A percentile compares a stretch with the other conserved stretches of the same genome.
Evolutionary conservation across 768 basidiomycete species (phyloP).

Genomic region (Tylopilus felleus): DNA sequence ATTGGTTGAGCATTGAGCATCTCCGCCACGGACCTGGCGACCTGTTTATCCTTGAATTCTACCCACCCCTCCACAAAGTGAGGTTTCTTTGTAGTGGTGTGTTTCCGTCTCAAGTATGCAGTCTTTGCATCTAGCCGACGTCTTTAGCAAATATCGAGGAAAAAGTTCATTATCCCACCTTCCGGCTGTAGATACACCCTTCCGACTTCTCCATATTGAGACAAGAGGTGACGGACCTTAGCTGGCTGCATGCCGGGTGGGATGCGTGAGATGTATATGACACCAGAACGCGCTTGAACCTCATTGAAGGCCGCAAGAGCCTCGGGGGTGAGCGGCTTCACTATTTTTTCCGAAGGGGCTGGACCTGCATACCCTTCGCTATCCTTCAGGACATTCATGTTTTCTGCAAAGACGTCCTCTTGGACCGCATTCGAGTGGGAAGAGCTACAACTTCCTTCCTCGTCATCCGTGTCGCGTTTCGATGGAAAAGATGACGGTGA

Average conservation of each 20-base stretch:
- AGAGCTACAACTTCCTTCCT: not conserved
- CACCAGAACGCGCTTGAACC: conserved; percentile 73
- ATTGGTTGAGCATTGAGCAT: conserved; percentile 97
- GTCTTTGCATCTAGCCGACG: conserved; percentile 66
- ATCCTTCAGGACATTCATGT: conserved; percentile 42
- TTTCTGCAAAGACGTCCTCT: conserved; percentile 25
- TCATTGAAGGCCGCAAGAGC: conserved; percentile 72
- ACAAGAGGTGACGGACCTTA: conserved; percentile 93
- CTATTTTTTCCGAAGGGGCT: conserved; percentile 37
- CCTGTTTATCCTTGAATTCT: conserved; percentile 91
- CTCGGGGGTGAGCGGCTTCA: conserved; percentile 73
- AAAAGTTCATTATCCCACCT: conserved; percentile 45
- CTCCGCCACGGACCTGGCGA: conserved; percentile 85
- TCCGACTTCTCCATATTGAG: conserved; percentile 84
- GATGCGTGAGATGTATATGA: conserved; percentile 92
- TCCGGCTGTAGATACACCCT: conserved; percentile 92
- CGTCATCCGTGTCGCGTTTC: not conserved
- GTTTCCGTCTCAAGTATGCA: conserved; percentile 80
- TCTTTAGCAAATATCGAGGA: not conserved
- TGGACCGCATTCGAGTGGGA: conserved; percentile 13
- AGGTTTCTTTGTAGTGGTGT: conserved; percentile 77
- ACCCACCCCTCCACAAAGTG: conserved; percentile 98
- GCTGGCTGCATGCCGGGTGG: conserved; percentile 98
- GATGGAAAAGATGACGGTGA: not conserved
- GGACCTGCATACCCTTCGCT: conserved; percentile 57